A percentile compares a stretch with the other conserved stretches of the same genome.
phyloP scores from a whole-genome alignment of 129 eudicot species.

The Helianthus tuberosus region DNA sequence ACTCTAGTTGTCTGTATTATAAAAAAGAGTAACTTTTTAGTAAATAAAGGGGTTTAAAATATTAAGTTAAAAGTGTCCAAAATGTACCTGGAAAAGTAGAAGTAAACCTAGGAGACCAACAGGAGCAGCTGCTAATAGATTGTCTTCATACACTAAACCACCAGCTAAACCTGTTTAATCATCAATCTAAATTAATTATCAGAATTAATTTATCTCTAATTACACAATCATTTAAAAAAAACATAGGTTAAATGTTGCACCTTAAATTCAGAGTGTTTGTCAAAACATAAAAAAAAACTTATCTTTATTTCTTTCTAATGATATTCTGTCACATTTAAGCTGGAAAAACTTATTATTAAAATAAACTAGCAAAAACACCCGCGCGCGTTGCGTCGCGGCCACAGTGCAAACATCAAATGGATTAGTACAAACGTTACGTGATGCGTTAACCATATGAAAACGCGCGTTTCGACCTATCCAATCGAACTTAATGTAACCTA shows the following conservation, averaged over 20 bases:
- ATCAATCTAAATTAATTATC: background rate
- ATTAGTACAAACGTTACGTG: too few species aligned
- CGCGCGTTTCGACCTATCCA: too few species aligned
- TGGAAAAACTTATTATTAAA: background rate
- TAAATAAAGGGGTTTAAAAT: slow-evolving; percentile 1
- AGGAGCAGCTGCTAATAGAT: slow-evolving; percentile 82
- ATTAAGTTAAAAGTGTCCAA: background rate
- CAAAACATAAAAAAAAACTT: background rate
- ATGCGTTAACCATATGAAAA: too few species aligned
- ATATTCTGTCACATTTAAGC: too few species aligned
- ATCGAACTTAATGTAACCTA: too few species aligned
- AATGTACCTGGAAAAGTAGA: slow-evolving; percentile 75
- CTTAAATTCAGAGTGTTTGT: background rate
- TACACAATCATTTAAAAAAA: background rate
- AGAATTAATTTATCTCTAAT: background rate
- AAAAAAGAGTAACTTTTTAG: slow-evolving; percentile 5
- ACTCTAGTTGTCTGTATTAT: slow-evolving; percentile 86
- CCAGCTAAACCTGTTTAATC: slow-evolving; percentile 70
- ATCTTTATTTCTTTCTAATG: background rate
- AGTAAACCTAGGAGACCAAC: slow-evolving; percentile 92
- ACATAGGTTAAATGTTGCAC: background rate
- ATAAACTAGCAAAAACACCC: too few species aligned
- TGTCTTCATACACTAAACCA: slow-evolving; percentile 70
- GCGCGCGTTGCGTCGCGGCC: too few species aligned
- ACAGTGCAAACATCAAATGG: too few species aligned